Evolutionary conservation across 2,329 filamentous ascomycete species (phyloP).

Genomic region (Triangularia verruculosa): DNA sequence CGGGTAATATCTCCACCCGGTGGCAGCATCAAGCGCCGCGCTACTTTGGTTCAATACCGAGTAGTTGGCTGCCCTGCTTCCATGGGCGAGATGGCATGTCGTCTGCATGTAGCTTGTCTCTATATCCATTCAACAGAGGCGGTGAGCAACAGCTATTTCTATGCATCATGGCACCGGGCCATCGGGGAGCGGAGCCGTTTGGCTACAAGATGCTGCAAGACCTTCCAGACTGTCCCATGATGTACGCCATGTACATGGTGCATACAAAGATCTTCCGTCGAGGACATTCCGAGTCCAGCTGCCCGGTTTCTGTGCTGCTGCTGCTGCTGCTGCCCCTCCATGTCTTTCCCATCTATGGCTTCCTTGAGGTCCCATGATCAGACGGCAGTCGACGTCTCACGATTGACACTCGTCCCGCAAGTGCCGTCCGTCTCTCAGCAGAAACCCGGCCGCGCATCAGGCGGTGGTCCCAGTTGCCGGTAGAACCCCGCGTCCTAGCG

Average conservation of each 20-base stretch:
- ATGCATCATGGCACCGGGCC: conserved; percentile 11
- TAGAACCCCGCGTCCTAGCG: conserved; percentile 8
- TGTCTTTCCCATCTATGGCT: background rate
- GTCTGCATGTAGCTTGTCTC: conserved; percentile 16
- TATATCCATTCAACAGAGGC: conserved; percentile 9
- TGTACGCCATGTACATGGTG: too few relatives aligned
- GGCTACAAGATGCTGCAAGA: background rate
- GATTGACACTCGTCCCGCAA: conserved; percentile 4
- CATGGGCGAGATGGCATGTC: background rate
- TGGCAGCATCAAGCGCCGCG: background rate
- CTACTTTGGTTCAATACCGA: background rate
- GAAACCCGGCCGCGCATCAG: conserved; percentile 3
- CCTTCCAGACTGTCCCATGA: background rate
- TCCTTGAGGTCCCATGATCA: conserved; percentile 13
- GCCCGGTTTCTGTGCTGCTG: background rate
- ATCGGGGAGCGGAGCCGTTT: conserved; percentile 16
- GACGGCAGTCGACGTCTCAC: conserved; percentile 19
- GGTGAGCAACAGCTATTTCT: conserved; percentile 13
- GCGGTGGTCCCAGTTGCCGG: conserved; percentile 11
- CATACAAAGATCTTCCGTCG: background rate
- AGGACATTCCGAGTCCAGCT: background rate
- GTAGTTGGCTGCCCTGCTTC: background rate
- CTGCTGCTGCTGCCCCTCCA: background rate
- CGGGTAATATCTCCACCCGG: conserved; percentile 20
- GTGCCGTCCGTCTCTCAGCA: conserved; percentile 8